These are phyloP conservation scores for Herpetomonas samuelpessoai DNA, from an alignment of 208 protist genomes.

Conservation along the genomic window DNA sequence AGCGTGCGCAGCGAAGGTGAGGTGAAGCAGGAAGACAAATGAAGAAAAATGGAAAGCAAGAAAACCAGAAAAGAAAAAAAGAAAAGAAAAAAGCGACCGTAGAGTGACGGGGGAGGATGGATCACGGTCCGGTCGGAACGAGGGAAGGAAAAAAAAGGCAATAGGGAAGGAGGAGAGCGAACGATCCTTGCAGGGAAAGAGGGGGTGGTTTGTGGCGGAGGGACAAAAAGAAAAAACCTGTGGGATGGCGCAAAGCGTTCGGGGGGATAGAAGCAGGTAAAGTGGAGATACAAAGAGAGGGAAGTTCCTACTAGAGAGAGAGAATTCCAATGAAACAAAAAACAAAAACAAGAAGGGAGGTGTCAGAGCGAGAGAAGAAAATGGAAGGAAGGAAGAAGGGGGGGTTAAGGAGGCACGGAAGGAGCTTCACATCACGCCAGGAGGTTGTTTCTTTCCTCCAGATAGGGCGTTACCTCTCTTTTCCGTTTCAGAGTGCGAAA, in stretches of 20 bases:
- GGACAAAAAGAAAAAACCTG: neutral
- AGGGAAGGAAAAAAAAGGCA: constrained; percentile 8
- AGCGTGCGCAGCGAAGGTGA: too few species aligned
- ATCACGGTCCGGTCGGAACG: constrained; percentile 7
- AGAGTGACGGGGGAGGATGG: neutral
- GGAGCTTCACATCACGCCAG: too few species aligned
- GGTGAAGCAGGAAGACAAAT: too few species aligned
- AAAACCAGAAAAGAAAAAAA: constrained; percentile 1
- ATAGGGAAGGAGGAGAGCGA: neutral
- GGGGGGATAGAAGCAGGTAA: constrained; percentile 2
- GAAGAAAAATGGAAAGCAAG: constrained; percentile 1
- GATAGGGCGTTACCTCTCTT: too few species aligned
- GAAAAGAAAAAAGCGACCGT: constrained; percentile 8
- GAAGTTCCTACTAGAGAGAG: neutral
- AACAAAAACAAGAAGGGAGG: constrained; percentile 12
- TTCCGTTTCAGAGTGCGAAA: too few species aligned
- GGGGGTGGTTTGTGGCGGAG: neutral
- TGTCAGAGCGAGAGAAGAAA: neutral
- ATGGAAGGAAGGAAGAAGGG: constrained; percentile 14
- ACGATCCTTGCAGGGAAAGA: constrained; percentile 1
- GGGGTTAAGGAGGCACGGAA: constrained; percentile 7
- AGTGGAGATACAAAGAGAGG: constrained; percentile 6
- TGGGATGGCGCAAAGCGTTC: constrained; percentile 5
- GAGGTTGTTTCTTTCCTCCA: too few species aligned
- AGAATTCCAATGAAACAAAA: neutral